These are phyloP conservation scores for Halocafeteria seosinensis DNA, from an alignment of 108 stramenopile species.

Conservation along the genomic window DNA sequence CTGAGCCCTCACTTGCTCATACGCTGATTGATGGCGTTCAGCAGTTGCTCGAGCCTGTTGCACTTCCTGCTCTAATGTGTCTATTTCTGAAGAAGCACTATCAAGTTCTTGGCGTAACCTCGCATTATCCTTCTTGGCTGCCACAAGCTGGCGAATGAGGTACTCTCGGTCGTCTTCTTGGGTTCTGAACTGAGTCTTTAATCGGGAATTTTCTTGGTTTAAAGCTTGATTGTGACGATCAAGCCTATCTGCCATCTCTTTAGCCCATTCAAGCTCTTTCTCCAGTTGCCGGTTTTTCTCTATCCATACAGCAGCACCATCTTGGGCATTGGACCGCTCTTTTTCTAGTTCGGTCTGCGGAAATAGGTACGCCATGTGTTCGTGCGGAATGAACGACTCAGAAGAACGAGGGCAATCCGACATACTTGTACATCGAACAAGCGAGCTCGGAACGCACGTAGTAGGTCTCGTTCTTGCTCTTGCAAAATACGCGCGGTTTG, in stretches of 20 bases:
- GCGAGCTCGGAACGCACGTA: constrained; percentile 38
- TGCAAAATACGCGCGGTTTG: constrained; percentile 38
- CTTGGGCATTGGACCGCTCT: constrained; percentile 32
- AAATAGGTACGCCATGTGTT: no score
- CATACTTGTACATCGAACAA: constrained; percentile 47
- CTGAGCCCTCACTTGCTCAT: background rate
- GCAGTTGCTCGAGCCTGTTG: constrained; percentile 2
- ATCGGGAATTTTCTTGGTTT: constrained; percentile 20
- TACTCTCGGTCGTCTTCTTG: constrained; percentile 44
- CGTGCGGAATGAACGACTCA: no score
- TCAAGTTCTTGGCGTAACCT: constrained; percentile 28
- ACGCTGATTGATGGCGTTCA: no score
- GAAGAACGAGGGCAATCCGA: no score
- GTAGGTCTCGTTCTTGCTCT: constrained; percentile 42
- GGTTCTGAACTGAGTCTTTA: constrained; percentile 35
- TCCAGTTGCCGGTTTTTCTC: constrained; percentile 32
- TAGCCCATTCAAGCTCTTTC: constrained; percentile 42
- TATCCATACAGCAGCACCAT: constrained; percentile 35
- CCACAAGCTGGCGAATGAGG: constrained; percentile 42
- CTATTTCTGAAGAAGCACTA: constrained; percentile 15
- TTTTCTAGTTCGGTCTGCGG: constrained; percentile 46
- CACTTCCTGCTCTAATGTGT: constrained; percentile 16
- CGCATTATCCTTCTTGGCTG: constrained; percentile 39
- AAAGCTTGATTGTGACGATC: constrained; percentile 31
- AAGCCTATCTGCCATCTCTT: constrained; percentile 40